Percentiles rank a stretch among this genome's conserved stretches.
These are phyloP conservation scores for Cardiospermum halicacabum DNA, from an alignment of 345 rosid genomes.

Conservation along the genomic window DNA sequence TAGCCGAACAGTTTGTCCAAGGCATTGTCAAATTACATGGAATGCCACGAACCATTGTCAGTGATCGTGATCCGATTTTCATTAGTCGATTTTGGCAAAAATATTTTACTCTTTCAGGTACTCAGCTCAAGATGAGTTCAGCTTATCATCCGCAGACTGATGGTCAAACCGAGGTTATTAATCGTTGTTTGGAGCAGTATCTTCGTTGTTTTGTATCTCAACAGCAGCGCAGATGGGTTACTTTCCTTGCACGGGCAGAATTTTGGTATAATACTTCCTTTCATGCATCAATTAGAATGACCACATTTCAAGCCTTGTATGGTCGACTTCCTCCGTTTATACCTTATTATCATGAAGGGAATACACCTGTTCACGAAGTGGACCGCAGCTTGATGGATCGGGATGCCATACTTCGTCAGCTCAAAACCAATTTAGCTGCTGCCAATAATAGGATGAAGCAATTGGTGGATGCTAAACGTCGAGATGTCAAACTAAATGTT, in stretches of 20 bases:
- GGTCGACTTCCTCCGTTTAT: not conserved
- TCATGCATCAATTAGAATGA: constrained; percentile 8
- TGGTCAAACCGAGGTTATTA: not conserved
- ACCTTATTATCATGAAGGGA: not conserved
- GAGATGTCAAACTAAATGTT: not conserved
- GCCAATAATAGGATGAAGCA: constrained; percentile 3
- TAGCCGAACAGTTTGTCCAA: constrained; percentile 3
- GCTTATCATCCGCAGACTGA: not conserved
- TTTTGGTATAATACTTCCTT: constrained; percentile 9
- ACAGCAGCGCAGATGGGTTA: not conserved
- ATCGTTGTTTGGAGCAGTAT: not conserved
- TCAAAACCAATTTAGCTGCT: not conserved
- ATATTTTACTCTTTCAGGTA: not conserved
- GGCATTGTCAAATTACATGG: not conserved
- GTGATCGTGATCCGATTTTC: not conserved
- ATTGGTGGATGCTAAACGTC: not conserved
- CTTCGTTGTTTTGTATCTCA: not conserved
- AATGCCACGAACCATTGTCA: not conserved
- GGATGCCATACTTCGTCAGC: not conserved
- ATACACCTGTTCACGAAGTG: not conserved
- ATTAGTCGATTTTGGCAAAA: constrained; percentile 5
- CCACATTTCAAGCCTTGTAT: constrained; percentile 11
- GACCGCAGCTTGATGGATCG: not conserved
- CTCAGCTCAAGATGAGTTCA: not conserved
- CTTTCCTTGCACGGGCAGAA: constrained; percentile 9